phyloP scores from a whole-genome alignment of 2,329 filamentous ascomycete genomes.

The Botryotinia globosa region DNA sequence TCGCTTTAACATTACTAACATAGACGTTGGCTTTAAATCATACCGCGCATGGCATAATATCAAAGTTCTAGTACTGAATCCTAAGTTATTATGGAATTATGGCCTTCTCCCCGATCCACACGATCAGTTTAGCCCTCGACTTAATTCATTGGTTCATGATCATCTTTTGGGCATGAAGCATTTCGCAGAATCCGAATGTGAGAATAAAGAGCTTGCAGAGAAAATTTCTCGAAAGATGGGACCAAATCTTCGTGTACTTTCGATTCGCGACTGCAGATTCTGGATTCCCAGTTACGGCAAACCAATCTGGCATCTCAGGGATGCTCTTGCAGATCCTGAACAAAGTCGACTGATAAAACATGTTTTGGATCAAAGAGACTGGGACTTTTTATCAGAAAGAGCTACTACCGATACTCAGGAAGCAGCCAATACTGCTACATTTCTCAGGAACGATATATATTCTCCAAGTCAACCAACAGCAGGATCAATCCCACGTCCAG shows the following conservation, averaged over 20 bases:
- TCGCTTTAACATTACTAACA: constrained; percentile 20
- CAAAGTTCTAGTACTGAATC: constrained; percentile 19
- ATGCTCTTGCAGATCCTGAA: constrained; percentile 19
- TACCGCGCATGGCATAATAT: constrained; percentile 22
- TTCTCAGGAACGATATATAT: constrained; percentile 20
- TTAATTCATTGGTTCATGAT: constrained; percentile 9
- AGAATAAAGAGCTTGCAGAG: constrained; percentile 18
- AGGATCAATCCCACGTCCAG: constrained; percentile 1
- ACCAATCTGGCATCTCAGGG: constrained; percentile 19
- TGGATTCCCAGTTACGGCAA: constrained; percentile 16
- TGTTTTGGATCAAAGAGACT: constrained; percentile 16
- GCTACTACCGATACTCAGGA: constrained; percentile 20
- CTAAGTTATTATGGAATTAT: constrained; percentile 17
- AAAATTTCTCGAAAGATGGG: constrained; percentile 20
- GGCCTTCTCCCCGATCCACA: constrained; percentile 18
- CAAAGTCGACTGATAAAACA: constrained; percentile 15
- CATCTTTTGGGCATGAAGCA: constrained; percentile 20
- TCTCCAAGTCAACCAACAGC: constrained; percentile 4
- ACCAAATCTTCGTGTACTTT: constrained; percentile 17
- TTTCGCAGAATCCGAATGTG: constrained; percentile 15
- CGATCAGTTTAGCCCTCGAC: constrained; percentile 16
- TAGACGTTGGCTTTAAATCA: constrained; percentile 20
- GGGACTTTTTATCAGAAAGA: constrained; percentile 20
- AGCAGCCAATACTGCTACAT: constrained; percentile 21
- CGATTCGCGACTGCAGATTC: constrained; percentile 20